Evolutionary conservation across 2,329 filamentous ascomycete genomes (phyloP).

Genomic region (Cladosporium cucumerinum): DNA sequence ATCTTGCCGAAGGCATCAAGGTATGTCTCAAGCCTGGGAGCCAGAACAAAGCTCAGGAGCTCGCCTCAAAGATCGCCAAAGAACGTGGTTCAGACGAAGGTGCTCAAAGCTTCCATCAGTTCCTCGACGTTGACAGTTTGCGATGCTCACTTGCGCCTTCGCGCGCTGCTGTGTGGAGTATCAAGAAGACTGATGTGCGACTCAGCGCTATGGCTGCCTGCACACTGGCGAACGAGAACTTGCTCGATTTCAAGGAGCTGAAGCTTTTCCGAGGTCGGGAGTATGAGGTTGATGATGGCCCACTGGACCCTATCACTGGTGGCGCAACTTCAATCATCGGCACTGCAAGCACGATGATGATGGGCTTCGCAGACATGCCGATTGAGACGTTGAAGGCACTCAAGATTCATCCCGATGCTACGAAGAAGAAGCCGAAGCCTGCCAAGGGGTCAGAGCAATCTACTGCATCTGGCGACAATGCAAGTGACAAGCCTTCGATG

Average conservation of each 20-base stretch:
- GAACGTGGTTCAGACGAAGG: conserved; percentile 44
- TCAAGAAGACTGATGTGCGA: conserved; percentile 63
- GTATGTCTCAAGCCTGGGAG: conserved; percentile 42
- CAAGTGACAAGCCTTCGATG: not conserved
- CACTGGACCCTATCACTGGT: conserved; percentile 74
- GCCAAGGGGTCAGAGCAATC: conserved; percentile 17
- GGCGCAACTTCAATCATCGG: conserved; percentile 75
- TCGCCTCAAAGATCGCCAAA: conserved; percentile 41
- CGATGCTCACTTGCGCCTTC: conserved; percentile 67
- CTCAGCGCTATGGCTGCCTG: conserved; percentile 72
- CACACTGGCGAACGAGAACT: conserved; percentile 61
- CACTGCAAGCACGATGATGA: conserved; percentile 74
- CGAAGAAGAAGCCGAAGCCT: conserved; percentile 27
- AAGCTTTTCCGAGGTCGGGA: conserved; percentile 65
- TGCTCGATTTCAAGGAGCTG: conserved; percentile 66
- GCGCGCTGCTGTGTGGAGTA: conserved; percentile 69
- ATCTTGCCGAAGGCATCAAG: conserved; percentile 46
- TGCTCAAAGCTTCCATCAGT: conserved; percentile 46
- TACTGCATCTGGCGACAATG: not conserved
- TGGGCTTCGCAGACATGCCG: conserved; percentile 74
- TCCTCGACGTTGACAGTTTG: conserved; percentile 61
- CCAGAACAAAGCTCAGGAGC: conserved; percentile 35
- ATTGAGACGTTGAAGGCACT: conserved; percentile 52
- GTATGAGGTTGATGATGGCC: conserved; percentile 74
- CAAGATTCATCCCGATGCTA: conserved; percentile 40